These are phyloP conservation scores for Peltaster fructicola DNA, from an alignment of 2,329 filamentous ascomycete genomes.

Conservation along the genomic window DNA sequence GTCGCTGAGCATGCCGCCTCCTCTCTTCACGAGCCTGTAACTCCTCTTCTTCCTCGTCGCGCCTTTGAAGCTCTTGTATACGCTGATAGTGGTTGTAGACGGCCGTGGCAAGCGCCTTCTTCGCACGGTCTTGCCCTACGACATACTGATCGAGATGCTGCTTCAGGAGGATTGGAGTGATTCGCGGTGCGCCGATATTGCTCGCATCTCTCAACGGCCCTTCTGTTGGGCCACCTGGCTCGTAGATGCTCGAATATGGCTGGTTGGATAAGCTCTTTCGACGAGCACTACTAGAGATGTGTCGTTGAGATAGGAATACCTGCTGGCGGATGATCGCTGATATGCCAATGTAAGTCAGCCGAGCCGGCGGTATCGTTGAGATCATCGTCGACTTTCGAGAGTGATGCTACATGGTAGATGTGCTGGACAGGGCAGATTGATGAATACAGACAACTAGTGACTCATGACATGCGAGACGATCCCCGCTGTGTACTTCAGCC, in stretches of 20 bases:
- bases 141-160: slow-evolving; percentile 89
- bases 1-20: slow-evolving; percentile 42
- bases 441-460: no score
- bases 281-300: slow-evolving; percentile 25
- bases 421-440: no score
- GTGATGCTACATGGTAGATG: no score
- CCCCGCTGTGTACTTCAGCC: no score
- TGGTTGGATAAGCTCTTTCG: slow-evolving; percentile 46
- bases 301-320: slow-evolving; percentile 15
- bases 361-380: slow-evolving; percentile 25
- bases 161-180: slow-evolving; percentile 55
- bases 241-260: slow-evolving; percentile 45
- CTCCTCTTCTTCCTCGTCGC: slow-evolving; percentile 65
- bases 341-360: slow-evolving; percentile 23
- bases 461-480: no score
- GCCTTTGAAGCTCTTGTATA: slow-evolving; percentile 55
- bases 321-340: slow-evolving; percentile 18
- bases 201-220: slow-evolving; percentile 45
- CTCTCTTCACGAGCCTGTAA: slow-evolving; percentile 52
- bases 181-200: slow-evolving; percentile 37
- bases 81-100: slow-evolving; percentile 96
- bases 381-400: no score
- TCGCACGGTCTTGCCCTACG: slow-evolving; percentile 84
- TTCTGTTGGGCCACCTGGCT: slow-evolving; percentile 41
- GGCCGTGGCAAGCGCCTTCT: slow-evolving; percentile 82